Evolutionary conservation across 768 basidiomycete species (phyloP).

Genomic region (Termitomyces sp.): DNA sequence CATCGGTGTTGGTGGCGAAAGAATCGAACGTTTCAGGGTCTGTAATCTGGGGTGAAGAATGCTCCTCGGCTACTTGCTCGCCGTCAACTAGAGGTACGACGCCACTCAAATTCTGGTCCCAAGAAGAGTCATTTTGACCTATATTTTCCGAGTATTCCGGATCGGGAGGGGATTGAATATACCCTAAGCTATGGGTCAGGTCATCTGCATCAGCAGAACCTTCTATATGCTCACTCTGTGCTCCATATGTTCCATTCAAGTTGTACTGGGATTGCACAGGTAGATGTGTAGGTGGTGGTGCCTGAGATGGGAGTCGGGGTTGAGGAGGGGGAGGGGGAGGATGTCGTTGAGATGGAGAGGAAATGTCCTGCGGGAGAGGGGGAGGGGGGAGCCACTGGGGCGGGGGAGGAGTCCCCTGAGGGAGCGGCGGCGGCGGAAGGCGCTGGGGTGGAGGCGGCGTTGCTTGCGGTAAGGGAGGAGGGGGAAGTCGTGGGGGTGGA

Average conservation of each 20-base stretch:
- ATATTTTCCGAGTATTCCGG: not conserved
- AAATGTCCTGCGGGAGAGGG: not conserved
- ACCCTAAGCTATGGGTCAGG: not conserved
- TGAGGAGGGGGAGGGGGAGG: too few relatives aligned
- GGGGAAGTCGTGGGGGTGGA: conserved; percentile 5
- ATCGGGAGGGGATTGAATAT: not conserved
- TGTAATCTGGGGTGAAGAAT: not conserved
- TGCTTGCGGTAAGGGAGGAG: conserved; percentile 4
- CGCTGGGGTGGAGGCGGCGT: conserved; percentile 7
- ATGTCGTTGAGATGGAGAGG: conserved; percentile 2
- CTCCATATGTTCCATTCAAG: not conserved
- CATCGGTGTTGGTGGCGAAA: not conserved
- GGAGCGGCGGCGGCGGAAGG: conserved; percentile 2
- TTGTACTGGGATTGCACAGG: conserved; percentile 2
- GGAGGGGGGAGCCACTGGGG: conserved; percentile 9
- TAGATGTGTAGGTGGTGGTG: not conserved
- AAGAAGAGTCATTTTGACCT: not conserved
- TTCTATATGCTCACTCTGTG: not conserved
- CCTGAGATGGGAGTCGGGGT: conserved; percentile 1
- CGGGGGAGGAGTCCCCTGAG: conserved; percentile 1
- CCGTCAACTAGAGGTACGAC: not conserved
- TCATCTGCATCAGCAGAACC: not conserved
- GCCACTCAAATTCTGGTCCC: not conserved
- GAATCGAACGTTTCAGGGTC: not conserved
- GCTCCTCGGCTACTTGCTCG: not conserved